These are phyloP conservation scores for Haematococcus sp. DNA, from an alignment of 139 green algal species.

Conservation along the genomic window DNA sequence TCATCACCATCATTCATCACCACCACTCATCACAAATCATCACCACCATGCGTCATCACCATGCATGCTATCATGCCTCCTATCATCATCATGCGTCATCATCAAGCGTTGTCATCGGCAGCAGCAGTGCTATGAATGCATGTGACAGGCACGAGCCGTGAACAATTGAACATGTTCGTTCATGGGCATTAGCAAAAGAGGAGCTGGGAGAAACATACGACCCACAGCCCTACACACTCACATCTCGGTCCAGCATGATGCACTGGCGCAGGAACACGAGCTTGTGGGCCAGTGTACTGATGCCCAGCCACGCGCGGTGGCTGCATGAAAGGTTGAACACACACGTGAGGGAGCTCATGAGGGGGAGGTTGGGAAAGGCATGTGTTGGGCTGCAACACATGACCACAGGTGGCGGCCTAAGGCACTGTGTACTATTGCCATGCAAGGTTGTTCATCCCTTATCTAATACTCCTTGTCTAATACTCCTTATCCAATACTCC, in stretches of 20 bases:
- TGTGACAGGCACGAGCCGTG: no score
- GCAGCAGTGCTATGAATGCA: no score
- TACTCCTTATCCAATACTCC: background rate
- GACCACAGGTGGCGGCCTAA: background rate
- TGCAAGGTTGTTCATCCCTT: background rate
- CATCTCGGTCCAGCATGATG: background rate
- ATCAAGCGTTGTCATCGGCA: background rate
- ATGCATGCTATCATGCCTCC: no score
- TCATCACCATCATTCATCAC: background rate
- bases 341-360: background rate
- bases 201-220: background rate
- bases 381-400: background rate
- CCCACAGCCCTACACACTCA: no score
- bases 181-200: background rate
- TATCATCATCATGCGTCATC: no score
- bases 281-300: background rate
- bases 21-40: background rate
- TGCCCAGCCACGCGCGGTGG: background rate
- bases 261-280: background rate
- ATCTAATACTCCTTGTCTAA: background rate
- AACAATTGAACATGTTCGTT: no score
- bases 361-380: background rate
- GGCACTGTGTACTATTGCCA: background rate
- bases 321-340: background rate
- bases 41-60: no score